phyloP scores from a whole-genome alignment of 257 asterid species.

The Jasminum sambac region DNA sequence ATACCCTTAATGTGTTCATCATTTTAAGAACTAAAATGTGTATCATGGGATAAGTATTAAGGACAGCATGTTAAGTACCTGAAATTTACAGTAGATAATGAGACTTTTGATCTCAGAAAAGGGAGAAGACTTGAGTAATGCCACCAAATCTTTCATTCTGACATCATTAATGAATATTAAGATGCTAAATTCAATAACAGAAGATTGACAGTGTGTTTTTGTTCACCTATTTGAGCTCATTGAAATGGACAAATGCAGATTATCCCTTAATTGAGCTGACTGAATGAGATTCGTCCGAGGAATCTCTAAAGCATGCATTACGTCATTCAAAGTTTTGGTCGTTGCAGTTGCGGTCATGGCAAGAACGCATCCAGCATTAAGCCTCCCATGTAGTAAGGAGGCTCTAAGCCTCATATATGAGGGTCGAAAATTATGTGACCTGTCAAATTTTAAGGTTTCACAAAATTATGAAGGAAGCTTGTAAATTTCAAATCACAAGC shows the following conservation, averaged over 20 bases:
- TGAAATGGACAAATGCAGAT: conserved; percentile 83
- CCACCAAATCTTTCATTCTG: conserved; percentile 79
- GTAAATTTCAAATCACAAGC: neutral
- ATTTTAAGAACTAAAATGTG: conserved; percentile 18
- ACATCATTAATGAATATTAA: conserved; percentile 20
- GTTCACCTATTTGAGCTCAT: conserved; percentile 59
- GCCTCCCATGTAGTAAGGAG: conserved; percentile 63
- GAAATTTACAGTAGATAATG: conserved; percentile 91
- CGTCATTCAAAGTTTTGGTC: conserved; percentile 60
- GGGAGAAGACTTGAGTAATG: conserved; percentile 70
- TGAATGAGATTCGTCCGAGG: conserved; percentile 67
- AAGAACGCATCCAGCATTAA: conserved; percentile 83
- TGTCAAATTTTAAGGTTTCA: conserved; percentile 35
- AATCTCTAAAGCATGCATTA: conserved; percentile 85
- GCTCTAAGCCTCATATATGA: conserved; percentile 98
- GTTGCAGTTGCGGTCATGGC: conserved; percentile 99
- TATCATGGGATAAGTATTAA: neutral
- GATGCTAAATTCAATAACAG: conserved; percentile 15
- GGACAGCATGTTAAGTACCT: conserved; percentile 46
- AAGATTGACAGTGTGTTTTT: conserved; percentile 16
- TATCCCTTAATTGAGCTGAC: conserved; percentile 72
- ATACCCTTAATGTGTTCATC: neutral
- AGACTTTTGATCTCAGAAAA: conserved; percentile 74
- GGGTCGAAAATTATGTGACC: conserved; percentile 99
- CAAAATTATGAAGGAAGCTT: conserved; percentile 2